A percentile compares a stretch with the other conserved stretches of the same genome.
These are phyloP conservation scores for Comarum palustre DNA, from an alignment of 306 rosid genomes.

Conservation along the genomic window DNA sequence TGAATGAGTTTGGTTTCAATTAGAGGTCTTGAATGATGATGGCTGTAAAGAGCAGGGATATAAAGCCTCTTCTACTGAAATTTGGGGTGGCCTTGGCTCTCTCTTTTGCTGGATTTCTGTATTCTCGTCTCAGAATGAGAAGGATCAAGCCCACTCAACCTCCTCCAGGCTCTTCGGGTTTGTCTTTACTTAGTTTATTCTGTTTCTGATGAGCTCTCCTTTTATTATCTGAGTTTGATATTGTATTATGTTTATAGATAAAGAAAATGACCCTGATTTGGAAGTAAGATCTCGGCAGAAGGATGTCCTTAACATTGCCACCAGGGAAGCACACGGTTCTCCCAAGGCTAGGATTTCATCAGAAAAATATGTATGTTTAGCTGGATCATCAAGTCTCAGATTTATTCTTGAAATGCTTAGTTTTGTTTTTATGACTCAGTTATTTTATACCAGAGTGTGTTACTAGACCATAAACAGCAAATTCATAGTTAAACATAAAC, in stretches of 20 bases:
- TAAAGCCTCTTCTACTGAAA: conserved; percentile 56
- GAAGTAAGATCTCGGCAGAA: conserved; percentile 25
- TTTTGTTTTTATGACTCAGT: neutral
- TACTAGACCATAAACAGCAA: neutral
- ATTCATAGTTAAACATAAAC: neutral
- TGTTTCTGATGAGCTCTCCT: neutral
- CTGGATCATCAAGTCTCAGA: conserved; percentile 7
- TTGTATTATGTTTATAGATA: conserved; percentile 30
- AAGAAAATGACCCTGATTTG: conserved; percentile 33
- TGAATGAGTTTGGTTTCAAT: conserved; percentile 24
- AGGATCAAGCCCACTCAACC: conserved; percentile 35
- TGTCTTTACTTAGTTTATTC: conserved; percentile 5
- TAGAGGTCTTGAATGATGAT: conserved; percentile 24
- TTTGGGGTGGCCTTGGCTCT: conserved; percentile 69
- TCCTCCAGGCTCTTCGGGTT: conserved; percentile 53
- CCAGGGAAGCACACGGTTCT: conserved; percentile 29
- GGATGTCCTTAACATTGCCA: conserved; percentile 23
- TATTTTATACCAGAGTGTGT: neutral
- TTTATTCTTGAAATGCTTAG: neutral
- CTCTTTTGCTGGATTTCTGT: conserved; percentile 71
- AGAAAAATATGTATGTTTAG: conserved; percentile 35
- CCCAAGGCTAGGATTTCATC: conserved; percentile 36
- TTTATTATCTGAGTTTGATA: neutral
- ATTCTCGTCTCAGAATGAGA: conserved; percentile 46
- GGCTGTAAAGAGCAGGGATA: conserved; percentile 39